Evolutionary conservation across 148 eudicot genomes (phyloP).

Genomic region (Silene conica): DNA sequence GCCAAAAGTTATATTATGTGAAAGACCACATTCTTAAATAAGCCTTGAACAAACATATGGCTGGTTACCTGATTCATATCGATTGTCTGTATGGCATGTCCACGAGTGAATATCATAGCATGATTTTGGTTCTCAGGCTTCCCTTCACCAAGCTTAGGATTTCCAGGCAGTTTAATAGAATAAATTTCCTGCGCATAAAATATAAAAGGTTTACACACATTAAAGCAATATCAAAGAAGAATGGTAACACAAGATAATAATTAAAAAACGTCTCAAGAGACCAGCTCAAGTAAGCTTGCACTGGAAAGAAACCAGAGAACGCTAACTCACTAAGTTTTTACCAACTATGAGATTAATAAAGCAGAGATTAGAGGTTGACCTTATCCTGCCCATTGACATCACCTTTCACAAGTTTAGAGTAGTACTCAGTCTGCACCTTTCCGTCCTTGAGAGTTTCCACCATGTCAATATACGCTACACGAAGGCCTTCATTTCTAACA

Average conservation of each 20-base stretch:
- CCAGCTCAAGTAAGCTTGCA: neutral
- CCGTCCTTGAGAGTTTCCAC: constrained; percentile 90
- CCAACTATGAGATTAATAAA: neutral
- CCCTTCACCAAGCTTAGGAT: constrained; percentile 98
- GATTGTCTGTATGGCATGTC: constrained; percentile 94
- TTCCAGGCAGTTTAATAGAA: constrained; percentile 84
- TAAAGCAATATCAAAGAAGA: neutral
- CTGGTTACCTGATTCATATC: constrained; percentile 92
- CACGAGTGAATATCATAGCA: constrained; percentile 92
- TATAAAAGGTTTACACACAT: neutral
- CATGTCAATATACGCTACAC: constrained; percentile 83
- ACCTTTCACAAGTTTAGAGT: constrained; percentile 91
- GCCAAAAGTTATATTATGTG: neutral
- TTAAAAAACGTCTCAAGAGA: neutral
- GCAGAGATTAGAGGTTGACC: constrained; percentile 33
- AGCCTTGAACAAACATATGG: neutral
- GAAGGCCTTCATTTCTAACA: constrained; percentile 90
- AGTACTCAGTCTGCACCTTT: constrained; percentile 68
- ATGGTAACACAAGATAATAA: neutral
- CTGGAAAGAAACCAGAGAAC: neutral
- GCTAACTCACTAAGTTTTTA: neutral
- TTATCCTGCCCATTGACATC: constrained; percentile 93
- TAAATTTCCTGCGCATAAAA: constrained; percentile 70
- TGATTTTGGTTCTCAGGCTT: constrained; percentile 99
- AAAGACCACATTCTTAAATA: neutral